Percentiles rank a stretch among this genome's conserved stretches.
These are phyloP conservation scores for Penicillium cataractarum DNA, from an alignment of 495 filamentous ascomycete genomes.

Conservation along the genomic window DNA sequence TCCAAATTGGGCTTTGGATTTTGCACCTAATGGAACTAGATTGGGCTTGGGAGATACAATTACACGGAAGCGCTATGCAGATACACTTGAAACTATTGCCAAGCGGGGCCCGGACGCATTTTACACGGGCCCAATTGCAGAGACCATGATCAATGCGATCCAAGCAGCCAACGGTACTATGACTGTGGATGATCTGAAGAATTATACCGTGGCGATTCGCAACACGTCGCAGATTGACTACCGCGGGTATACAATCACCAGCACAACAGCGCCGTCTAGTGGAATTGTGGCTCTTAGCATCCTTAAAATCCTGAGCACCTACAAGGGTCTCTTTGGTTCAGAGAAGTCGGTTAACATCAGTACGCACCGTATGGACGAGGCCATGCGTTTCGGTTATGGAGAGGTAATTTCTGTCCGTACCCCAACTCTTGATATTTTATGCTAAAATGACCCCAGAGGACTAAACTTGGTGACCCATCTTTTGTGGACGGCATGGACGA, in stretches of 20 bases:
- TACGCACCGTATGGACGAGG: slow-evolving; percentile 81
- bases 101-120: slow-evolving; percentile 70
- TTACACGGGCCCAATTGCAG: slow-evolving; percentile 72
- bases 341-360: slow-evolving; percentile 58
- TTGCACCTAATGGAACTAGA: slow-evolving; percentile 78
- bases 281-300: slow-evolving; percentile 72
- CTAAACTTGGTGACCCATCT: slow-evolving; percentile 74
- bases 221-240: slow-evolving; percentile 69
- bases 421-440: slow-evolving; percentile 6
- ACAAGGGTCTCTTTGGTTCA: slow-evolving; percentile 57
- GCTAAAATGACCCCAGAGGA: slow-evolving; percentile 44
- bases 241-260: slow-evolving; percentile 67
- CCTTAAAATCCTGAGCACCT: slow-evolving; percentile 80
- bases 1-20: slow-evolving; percentile 81
- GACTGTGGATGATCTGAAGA: slow-evolving; percentile 74
- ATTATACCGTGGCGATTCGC: slow-evolving; percentile 67
- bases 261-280: slow-evolving; percentile 70
- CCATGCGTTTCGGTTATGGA: slow-evolving; percentile 85
- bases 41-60: slow-evolving; percentile 74
- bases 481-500: slow-evolving; percentile 66
- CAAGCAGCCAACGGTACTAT: slow-evolving; percentile 74
- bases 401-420: slow-evolving; percentile 39
- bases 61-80: slow-evolving; percentile 75
- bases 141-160: slow-evolving; percentile 70
- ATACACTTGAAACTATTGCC: slow-evolving; percentile 77